Conservation (phyloP, 805 yeast genomes). For the Grigorovia jiainica region DNA sequence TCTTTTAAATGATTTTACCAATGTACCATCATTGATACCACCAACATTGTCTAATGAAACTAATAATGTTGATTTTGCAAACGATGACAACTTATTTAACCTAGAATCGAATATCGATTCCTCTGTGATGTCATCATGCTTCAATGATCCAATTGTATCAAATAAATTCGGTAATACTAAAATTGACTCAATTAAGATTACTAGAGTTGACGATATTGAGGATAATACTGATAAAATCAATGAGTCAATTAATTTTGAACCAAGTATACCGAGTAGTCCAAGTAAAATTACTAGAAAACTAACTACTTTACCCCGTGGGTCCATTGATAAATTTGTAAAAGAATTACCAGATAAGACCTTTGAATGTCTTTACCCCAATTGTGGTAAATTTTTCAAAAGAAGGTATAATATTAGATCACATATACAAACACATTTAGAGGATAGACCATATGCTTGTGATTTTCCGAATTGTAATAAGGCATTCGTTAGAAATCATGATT, state of each 20-base stretch:
- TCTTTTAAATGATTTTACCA: not conserved
- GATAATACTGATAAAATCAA: not conserved
- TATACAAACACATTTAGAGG: slow-evolving; percentile 92
- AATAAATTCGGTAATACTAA: not conserved
- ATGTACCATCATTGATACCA: not conserved
- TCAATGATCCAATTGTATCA: not conserved
- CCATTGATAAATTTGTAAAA: slow-evolving; percentile 69
- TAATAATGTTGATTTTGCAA: too few species aligned
- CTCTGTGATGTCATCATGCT: not conserved
- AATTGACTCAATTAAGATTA: not conserved
- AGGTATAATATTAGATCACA: slow-evolving; percentile 90
- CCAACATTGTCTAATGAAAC: not conserved
- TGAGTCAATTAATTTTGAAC: not conserved
- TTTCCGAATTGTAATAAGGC: slow-evolving; percentile 58
- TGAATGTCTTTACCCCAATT: slow-evolving; percentile 64
- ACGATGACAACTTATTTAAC: not conserved
- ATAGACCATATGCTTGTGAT: slow-evolving; percentile 80
- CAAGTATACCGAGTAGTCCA: slow-evolving; percentile 10
- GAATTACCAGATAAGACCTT: slow-evolving; percentile 73
- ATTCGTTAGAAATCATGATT: slow-evolving; percentile 92
- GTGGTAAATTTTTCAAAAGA: slow-evolving; percentile 78
- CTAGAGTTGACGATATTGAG: not conserved
- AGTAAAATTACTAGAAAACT: slow-evolving; percentile 22
- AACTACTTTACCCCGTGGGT: slow-evolving; percentile 72
- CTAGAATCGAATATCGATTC: not conserved